Evolutionary conservation across 2,329 filamentous ascomycete genomes (phyloP), one percentile per base, ranked within the genome.

Genomic region (Scopulariopsis brevicaulis): DNA sequence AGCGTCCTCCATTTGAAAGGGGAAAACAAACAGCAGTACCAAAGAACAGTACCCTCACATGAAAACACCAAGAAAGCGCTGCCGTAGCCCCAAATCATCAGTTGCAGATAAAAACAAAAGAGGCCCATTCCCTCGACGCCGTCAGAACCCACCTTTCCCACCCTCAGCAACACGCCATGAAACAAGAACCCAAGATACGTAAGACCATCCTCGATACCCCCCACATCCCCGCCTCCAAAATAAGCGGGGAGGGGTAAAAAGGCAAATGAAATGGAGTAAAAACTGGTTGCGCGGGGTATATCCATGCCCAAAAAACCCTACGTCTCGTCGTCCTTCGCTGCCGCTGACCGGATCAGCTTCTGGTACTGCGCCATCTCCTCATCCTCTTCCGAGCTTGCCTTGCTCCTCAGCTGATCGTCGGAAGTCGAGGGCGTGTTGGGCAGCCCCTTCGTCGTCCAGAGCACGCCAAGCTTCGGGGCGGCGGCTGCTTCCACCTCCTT

Each of bases 281-380:
- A 32, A 32, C 28, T 32, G 28, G 28, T 32, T 32, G 28, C 18
- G 37, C 12, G 54, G 35, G 51, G 53, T 56, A 59, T 56, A 50
- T 50, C 46, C 46, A 8, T 50, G 46, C 22, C 46, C n/a, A 18
- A 14, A 14, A 15, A 12, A 52, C n/a, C 25, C 56, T 59, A 61
- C 58, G 56, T 58, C 51, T 65, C 66, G 14, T 62, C 60, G 24
- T 73, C 67, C 59, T 69, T 72, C 14, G 69, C 68, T 3, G 69
- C 66, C 18, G 71, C 68, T 1, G 71, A 70, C 55, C 66, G 67
- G 53, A 74, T 70, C 52, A 74, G 64, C 46, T 71, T 70, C 58
- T 68, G 67, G 37, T 74, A 74, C 51, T 64, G 68, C 22, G 66
- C 60, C 59, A 71, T 68, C 34, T 70, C 65, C 59, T 73, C 70